A percentile compares a stretch with the other conserved stretches of the same genome.
These are phyloP conservation scores for Candida vaughaniae DNA, from an alignment of 805 yeast species.

Conservation along the genomic window DNA sequence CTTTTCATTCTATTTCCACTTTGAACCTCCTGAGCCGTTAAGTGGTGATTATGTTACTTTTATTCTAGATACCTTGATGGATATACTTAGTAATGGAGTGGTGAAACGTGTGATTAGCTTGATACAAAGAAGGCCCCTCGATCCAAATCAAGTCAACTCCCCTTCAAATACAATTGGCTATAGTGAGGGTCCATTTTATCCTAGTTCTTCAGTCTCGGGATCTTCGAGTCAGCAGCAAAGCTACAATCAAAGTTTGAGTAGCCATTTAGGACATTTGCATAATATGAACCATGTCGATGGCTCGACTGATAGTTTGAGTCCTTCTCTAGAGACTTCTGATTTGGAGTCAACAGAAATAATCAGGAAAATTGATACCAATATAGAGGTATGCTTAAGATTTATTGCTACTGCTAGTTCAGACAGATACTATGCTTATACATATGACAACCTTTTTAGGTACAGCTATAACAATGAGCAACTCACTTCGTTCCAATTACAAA, in stretches of 20 bases:
- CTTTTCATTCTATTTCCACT: slow-evolving; percentile 28
- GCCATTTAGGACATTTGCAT: not conserved
- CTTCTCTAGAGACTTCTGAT: not conserved
- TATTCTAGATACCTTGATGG: slow-evolving; percentile 28
- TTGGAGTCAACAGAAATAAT: slow-evolving; percentile 2
- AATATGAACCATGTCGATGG: slow-evolving; percentile 2
- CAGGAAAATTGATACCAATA: slow-evolving; percentile 32
- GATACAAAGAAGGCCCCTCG: slow-evolving; percentile 19
- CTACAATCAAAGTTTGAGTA: not conserved
- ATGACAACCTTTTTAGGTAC: slow-evolving; percentile 23
- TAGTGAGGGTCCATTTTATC: not conserved
- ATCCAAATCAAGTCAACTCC: slow-evolving; percentile 1
- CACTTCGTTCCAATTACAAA: slow-evolving; percentile 24
- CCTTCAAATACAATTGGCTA: not conserved
- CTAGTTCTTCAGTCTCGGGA: not conserved
- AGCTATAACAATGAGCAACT: slow-evolving; percentile 23
- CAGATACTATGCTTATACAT: slow-evolving; percentile 27
- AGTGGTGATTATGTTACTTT: slow-evolving; percentile 16
- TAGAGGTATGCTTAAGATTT: slow-evolving; percentile 30
- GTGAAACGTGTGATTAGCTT: slow-evolving; percentile 27
- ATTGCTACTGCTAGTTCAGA: slow-evolving; percentile 37
- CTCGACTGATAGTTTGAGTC: not conserved
- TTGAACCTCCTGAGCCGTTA: slow-evolving; percentile 28
- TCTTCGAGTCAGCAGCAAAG: not conserved
- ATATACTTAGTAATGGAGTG: slow-evolving; percentile 29